Evolutionary conservation across 2,329 filamentous ascomycete species (phyloP).

Genomic region (Ceratocystis papillata): DNA sequence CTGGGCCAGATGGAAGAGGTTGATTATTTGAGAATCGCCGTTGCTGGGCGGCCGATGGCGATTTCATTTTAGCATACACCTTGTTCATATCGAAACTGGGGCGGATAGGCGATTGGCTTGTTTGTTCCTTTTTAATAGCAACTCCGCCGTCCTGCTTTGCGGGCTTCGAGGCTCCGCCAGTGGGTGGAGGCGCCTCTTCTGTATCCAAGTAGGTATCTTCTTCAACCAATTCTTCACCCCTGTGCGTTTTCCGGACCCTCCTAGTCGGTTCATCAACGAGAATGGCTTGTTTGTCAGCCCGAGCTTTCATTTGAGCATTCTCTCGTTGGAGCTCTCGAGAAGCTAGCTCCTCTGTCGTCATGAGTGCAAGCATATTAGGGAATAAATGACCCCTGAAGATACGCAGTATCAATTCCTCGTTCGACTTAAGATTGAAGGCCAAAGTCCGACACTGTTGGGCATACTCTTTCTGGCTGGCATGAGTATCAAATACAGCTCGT

Average conservation of each 20-base stretch:
- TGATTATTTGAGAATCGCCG: slow-evolving; percentile 40
- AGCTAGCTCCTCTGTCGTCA: slow-evolving; percentile 84
- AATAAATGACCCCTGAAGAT: slow-evolving; percentile 63
- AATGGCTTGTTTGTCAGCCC: slow-evolving; percentile 73
- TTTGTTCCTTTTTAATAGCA: slow-evolving; percentile 32
- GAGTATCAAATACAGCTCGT: slow-evolving; percentile 51
- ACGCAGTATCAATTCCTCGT: slow-evolving; percentile 63
- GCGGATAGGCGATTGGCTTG: slow-evolving; percentile 40
- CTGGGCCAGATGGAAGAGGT: slow-evolving; percentile 44
- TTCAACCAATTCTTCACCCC: slow-evolving; percentile 84
- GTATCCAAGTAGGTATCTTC: slow-evolving; percentile 46
- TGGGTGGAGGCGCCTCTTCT: slow-evolving; percentile 27
- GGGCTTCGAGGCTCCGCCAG: slow-evolving; percentile 26
- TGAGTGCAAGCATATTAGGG: slow-evolving; percentile 67
- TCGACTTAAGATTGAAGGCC: slow-evolving; percentile 79
- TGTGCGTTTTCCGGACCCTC: slow-evolving; percentile 79
- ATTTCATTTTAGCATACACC: slow-evolving; percentile 68
- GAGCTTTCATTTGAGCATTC: slow-evolving; percentile 64
- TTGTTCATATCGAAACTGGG: slow-evolving; percentile 72
- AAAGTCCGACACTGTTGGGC: slow-evolving; percentile 61
- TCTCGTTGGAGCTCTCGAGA: slow-evolving; percentile 77
- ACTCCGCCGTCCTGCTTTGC: slow-evolving; percentile 6
- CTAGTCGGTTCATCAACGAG: slow-evolving; percentile 66
- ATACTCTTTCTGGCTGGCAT: slow-evolving; percentile 44
- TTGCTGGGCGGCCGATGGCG: slow-evolving; percentile 31